These are phyloP conservation scores for Ambrosia artemisiifolia DNA, from an alignment of 129 eudicot genomes.

Conservation along the genomic window DNA sequence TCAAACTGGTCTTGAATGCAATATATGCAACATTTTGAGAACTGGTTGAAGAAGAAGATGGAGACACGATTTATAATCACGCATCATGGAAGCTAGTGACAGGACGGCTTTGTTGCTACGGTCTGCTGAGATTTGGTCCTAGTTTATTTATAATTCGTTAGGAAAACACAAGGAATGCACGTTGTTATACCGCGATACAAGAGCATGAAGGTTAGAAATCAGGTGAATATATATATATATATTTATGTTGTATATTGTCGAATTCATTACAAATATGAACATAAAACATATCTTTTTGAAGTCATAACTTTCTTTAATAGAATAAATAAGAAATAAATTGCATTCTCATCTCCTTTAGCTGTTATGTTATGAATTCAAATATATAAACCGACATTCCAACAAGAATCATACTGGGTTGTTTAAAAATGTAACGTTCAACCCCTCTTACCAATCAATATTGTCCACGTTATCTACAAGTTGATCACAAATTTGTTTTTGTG, in stretches of 20 bases:
- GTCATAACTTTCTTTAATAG: conserved; percentile 28
- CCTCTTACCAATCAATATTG: too few relatives aligned
- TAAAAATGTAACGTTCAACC: background rate
- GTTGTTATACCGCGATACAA: conserved; percentile 19
- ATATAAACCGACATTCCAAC: background rate
- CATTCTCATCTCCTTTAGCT: conserved; percentile 12
- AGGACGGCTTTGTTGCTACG: conserved; percentile 7
- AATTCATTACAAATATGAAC: conserved; percentile 33
- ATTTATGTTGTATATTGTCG: background rate
- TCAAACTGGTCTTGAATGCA: conserved; percentile 13
- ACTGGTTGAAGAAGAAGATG: background rate
- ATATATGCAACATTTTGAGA: background rate
- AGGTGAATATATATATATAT: conserved; percentile 37
- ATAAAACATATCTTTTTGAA: conserved; percentile 32
- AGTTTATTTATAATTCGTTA: background rate
- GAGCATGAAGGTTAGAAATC: conserved; percentile 25
- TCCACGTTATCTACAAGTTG: too few relatives aligned
- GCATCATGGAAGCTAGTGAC: conserved; percentile 20
- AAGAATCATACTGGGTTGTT: background rate
- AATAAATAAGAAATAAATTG: conserved; percentile 26
- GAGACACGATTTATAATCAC: conserved; percentile 12
- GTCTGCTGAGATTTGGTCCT: conserved; percentile 20
- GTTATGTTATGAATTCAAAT: conserved; percentile 1
- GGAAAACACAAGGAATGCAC: conserved; percentile 1
- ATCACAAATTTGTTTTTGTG: too few relatives aligned